Evolutionary conservation across 2,329 filamentous ascomycete genomes (phyloP), one percentile per base, ranked within the genome.

Genomic region (Hypoxylon rubiginosum): DNA sequence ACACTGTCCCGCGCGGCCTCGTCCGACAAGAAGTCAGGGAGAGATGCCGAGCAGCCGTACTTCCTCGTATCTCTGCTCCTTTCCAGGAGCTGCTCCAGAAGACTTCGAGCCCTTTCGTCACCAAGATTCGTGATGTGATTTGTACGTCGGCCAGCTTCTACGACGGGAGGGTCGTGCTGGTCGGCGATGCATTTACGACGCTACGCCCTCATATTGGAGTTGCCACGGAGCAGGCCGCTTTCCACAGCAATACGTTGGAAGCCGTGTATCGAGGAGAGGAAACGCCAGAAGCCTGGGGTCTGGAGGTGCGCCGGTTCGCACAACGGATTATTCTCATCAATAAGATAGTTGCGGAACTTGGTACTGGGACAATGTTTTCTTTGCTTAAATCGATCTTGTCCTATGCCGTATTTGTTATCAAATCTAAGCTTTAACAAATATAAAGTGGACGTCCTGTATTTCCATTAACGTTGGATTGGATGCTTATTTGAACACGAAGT

Each of bases 161-260:
- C 24, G 73, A 77, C 34, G 82, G 82, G 1, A 80, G 77, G 24
- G 75, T 84, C 2, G 58, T 84, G 15, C 68, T 85, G 9, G 79
- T 84, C 2, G 83, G 83, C 0, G 83, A 85, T 70, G 80, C 83
- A 0, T 70, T 84, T 19, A 79, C 82, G 0, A 78, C 81, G 1
- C 82, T 84, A 32, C 70, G 83, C 48, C 83, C 83, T 5, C 82
- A 85, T 63, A 78, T 81, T 2, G 83, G 79, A 0, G 77, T 79
- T 21, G 82, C 81, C 15, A 84, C 82, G 1, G 80, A 82, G 26
- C 82, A 85, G 67, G 82, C 82, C 4, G 82, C 81, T 1, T 80
- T 79, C 45, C 81, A 84, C 69, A 79, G 79, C 3, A 71, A 81
- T 68, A 75, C 74, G 4, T 64, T 84, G 13, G 81, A 75, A 1